Percentiles rank a stretch among this genome's conserved stretches.
These are phyloP conservation scores for Xylariales sp. DNA, from an alignment of 2,329 filamentous ascomycete species.

Conservation along the genomic window DNA sequence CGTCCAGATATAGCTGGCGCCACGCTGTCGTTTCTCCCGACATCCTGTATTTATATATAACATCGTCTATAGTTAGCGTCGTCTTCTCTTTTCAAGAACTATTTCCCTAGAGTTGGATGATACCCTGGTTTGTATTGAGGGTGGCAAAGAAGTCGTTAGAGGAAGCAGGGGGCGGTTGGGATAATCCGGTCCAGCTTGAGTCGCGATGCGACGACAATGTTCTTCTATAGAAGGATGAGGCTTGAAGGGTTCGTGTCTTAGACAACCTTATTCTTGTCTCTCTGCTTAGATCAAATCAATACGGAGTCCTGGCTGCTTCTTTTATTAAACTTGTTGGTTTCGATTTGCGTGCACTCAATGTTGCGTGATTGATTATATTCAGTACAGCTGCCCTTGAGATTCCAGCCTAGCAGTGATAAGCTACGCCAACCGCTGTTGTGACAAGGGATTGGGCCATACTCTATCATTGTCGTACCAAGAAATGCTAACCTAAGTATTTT, in stretches of 20 bases:
- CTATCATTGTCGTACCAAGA: not conserved
- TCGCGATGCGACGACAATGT: not conserved
- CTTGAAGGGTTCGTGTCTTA: not conserved
- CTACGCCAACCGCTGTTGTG: too few relatives aligned
- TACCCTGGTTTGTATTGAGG: slow-evolving; percentile 22
- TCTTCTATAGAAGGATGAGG: slow-evolving; percentile 6
- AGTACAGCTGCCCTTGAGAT: not conserved
- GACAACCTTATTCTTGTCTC: not conserved
- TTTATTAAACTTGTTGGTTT: not conserved
- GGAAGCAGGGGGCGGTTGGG: slow-evolving; percentile 11
- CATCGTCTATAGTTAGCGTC: slow-evolving; percentile 8
- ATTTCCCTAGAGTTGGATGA: slow-evolving; percentile 22
- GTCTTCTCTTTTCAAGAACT: not conserved
- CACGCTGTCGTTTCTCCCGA: not conserved
- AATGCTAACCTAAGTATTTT: not conserved
- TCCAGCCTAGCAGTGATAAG: not conserved
- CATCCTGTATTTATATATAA: slow-evolving; percentile 7
- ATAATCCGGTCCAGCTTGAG: slow-evolving; percentile 14
- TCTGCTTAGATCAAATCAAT: slow-evolving; percentile 30
- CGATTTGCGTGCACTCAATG: not conserved
- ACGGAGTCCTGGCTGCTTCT: slow-evolving; percentile 11
- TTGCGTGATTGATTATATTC: not conserved
- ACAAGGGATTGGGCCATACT: not conserved
- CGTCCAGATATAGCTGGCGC: too few relatives aligned
- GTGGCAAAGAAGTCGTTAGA: slow-evolving; percentile 1